Percentiles rank a stretch among this genome's conserved stretches.
These are phyloP conservation scores for Xylaria sp. DNA, from an alignment of 2,329 filamentous ascomycete species.

Conservation along the genomic window DNA sequence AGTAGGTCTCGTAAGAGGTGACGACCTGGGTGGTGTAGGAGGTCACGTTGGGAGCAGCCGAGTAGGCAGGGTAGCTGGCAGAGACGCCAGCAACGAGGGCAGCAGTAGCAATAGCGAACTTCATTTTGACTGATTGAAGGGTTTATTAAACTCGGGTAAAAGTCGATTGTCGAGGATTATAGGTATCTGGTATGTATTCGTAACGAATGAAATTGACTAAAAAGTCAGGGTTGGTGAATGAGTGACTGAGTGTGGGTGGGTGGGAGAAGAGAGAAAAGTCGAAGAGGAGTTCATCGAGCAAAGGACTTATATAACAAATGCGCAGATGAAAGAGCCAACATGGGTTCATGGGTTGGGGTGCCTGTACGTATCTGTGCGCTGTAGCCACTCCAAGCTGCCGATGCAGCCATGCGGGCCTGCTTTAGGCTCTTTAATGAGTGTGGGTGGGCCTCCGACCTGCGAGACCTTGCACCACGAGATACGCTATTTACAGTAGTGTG, in stretches of 20 bases:
- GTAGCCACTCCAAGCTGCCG: slow-evolving; percentile 22
- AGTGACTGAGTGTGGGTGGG: slow-evolving; percentile 63
- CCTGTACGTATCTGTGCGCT: background rate
- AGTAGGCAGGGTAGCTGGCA: slow-evolving; percentile 38
- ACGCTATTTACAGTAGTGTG: no score
- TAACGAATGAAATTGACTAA: slow-evolving; percentile 70
- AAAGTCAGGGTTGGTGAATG: slow-evolving; percentile 61
- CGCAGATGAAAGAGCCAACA: slow-evolving; percentile 25
- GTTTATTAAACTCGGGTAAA: slow-evolving; percentile 48
- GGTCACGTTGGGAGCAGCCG: slow-evolving; percentile 56
- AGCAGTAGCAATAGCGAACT: slow-evolving; percentile 67
- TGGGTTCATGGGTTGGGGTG: slow-evolving; percentile 14
- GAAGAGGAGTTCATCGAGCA: slow-evolving; percentile 43
- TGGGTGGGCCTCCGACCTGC: slow-evolving; percentile 25
- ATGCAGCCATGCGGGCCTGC: slow-evolving; percentile 25
- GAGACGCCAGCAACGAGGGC: slow-evolving; percentile 61
- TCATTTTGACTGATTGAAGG: slow-evolving; percentile 69
- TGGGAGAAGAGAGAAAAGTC: slow-evolving; percentile 48
- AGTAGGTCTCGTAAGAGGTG: slow-evolving; percentile 75
- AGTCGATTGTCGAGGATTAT: slow-evolving; percentile 49
- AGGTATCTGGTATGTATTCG: slow-evolving; percentile 48
- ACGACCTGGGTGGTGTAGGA: slow-evolving; percentile 75
- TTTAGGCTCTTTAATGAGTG: slow-evolving; percentile 31
- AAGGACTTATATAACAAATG: slow-evolving; percentile 33
- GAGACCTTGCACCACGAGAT: slow-evolving; percentile 4